A percentile compares a stretch with the other conserved stretches of the same genome.
Evolutionary conservation across 805 yeast genomes (phyloP).

Genomic region (Candida adriatica): DNA sequence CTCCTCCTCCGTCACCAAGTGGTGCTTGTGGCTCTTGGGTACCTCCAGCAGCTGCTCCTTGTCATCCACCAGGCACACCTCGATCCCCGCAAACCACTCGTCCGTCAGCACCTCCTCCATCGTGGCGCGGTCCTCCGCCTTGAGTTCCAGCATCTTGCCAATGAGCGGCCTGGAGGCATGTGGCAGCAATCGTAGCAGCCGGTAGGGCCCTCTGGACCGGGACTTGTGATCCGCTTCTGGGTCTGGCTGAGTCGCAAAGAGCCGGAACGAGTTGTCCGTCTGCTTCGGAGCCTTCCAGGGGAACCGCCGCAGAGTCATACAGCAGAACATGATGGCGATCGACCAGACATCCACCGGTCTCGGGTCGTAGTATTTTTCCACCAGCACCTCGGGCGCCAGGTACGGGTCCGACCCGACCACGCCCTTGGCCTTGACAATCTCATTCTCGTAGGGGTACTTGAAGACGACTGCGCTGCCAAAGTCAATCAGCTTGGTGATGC

Average conservation of each 20-base stretch:
- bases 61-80: slow-evolving; percentile 38
- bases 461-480: slow-evolving; percentile 90
- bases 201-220: slow-evolving; percentile 57
- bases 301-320: slow-evolving; percentile 79
- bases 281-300: slow-evolving; percentile 94
- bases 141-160: slow-evolving; percentile 55
- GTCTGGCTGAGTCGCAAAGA: slow-evolving; percentile 46
- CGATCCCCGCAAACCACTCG: slow-evolving; percentile 52
- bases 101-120: slow-evolving; percentile 50
- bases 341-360: slow-evolving; percentile 91
- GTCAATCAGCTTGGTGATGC: slow-evolving; percentile 82
- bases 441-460: slow-evolving; percentile 52
- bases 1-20: slow-evolving; percentile 62
- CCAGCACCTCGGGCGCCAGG: slow-evolving; percentile 84
- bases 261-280: slow-evolving; percentile 65
- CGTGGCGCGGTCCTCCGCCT: slow-evolving; percentile 49
- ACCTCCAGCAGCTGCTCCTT: slow-evolving; percentile 19
- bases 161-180: slow-evolving; percentile 54
- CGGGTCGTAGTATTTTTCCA: slow-evolving; percentile 61
- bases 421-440: slow-evolving; percentile 65
- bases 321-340: slow-evolving; percentile 83
- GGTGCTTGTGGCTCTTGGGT: slow-evolving; percentile 50
- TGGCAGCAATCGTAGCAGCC: slow-evolving; percentile 69
- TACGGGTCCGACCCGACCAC: slow-evolving; percentile 96
- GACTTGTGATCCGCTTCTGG: slow-evolving; percentile 29